Conservation (phyloP, 2,329 filamentous ascomycete species). For the Neofusicoccum umdonicola region DNA sequence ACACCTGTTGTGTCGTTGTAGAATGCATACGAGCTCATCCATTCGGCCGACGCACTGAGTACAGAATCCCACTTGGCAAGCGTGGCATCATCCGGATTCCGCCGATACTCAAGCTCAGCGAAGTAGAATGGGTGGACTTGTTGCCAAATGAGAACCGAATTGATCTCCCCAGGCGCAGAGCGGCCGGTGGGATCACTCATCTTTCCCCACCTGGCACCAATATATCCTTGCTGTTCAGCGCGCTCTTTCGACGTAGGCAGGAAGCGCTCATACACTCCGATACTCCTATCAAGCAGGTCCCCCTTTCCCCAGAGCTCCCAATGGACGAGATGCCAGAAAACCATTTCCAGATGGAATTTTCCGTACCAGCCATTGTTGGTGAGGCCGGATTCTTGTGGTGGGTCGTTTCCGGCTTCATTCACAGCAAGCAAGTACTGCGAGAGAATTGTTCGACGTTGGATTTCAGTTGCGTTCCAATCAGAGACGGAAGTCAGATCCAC, state of each 20-base stretch:
- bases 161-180: slow-evolving; percentile 60
- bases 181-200: slow-evolving; percentile 58
- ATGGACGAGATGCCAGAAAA: slow-evolving; percentile 53
- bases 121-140: slow-evolving; percentile 62
- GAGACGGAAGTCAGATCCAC: slow-evolving; percentile 47
- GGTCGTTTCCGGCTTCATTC: slow-evolving; percentile 51
- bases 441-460: slow-evolving; percentile 54
- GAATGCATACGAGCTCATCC: slow-evolving; percentile 59
- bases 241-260: slow-evolving; percentile 37
- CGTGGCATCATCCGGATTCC: slow-evolving; percentile 43
- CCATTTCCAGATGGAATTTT: slow-evolving; percentile 58
- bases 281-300: slow-evolving; percentile 45
- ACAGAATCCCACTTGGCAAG: slow-evolving; percentile 55
- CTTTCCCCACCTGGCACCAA: slow-evolving; percentile 51
- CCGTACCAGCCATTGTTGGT: slow-evolving; percentile 58
- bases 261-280: slow-evolving; percentile 52
- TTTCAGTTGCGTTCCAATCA: slow-evolving; percentile 45
- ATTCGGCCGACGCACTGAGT: slow-evolving; percentile 54
- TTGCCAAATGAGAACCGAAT: slow-evolving; percentile 61
- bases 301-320: slow-evolving; percentile 53
- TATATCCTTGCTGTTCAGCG: slow-evolving; percentile 38
- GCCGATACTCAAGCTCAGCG: slow-evolving; percentile 56
- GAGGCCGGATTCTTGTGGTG: slow-evolving; percentile 50
- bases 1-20: slow-evolving; percentile 51
- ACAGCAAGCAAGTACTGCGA: slow-evolving; percentile 55